Base-by-base conservation (phyloP, 768 basidiomycete species). In the Kwoniella sp. region DNA sequence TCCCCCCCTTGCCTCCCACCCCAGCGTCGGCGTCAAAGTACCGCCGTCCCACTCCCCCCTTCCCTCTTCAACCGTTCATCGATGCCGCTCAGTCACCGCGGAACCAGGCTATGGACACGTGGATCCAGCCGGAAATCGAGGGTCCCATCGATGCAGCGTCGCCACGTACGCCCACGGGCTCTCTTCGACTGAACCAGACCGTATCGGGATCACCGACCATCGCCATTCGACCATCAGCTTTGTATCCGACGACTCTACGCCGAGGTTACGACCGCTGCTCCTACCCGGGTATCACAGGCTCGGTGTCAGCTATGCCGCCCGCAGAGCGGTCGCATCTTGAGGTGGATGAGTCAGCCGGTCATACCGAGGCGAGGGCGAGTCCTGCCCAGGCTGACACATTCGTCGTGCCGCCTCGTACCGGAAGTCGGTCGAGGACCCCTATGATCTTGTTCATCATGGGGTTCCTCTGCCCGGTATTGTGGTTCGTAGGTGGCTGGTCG, bases 221-320 rank as follows among this genome's bases (percentile, higher is more conserved):
- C 3, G 26, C 36, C 12, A 26, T 25, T 5, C 32, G 41, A 39
- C 23, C 32, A 31, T 28, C 38, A 19, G 37, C 34, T 46, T 46
- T 34, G 15, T 46, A 31, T 46, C 46, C 6, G 46, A 46, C 33
- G 25, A 33, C 3, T 20, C 52, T 8, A 54, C 52, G 20, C 52
- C 45, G 1, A 54, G 42, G 39, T 34, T 54, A 54, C 52, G 52
- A 42, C 52, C 52, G 19, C 22, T 54, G n/a, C 28, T 54, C 33
- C 28, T 54, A 46, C 52, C 52, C 20, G 3, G 42, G 12, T 33
- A 46, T 20, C 27, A 45, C 39, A 44, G 51, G 22, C 19, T 22
- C 37, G 23, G 37, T 20, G 37, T 22, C 37, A 17, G 37, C 23
- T 22, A 38, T 22, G 19, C 37, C 23, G 23, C 37, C 19, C 19